A percentile compares a stretch with the other conserved stretches of the same genome.
These are phyloP conservation scores for Arachnopeziza araneosa DNA, from an alignment of 2,329 filamentous ascomycete species.

Conservation along the genomic window DNA sequence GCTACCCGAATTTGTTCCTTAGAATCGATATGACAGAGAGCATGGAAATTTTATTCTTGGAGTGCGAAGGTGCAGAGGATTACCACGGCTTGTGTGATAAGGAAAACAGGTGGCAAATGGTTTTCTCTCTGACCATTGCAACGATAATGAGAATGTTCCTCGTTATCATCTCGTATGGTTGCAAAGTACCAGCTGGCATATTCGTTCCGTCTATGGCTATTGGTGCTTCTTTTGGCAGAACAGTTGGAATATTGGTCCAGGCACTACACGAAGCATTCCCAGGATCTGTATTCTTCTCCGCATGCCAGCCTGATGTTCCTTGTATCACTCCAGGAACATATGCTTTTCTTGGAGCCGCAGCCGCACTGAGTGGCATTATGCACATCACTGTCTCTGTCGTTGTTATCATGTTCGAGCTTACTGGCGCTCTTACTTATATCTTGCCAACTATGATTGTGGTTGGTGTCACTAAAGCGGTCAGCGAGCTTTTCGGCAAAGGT, in stretches of 20 bases:
- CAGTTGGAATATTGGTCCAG: slow-evolving; percentile 92
- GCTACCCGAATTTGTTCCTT: slow-evolving; percentile 92
- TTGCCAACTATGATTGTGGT: slow-evolving; percentile 98
- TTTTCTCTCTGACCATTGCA: slow-evolving; percentile 71
- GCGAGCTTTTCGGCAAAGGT: slow-evolving; percentile 86
- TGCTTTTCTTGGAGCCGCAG: slow-evolving; percentile 87
- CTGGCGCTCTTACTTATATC: slow-evolving; percentile 94
- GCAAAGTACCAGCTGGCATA: slow-evolving; percentile 95
- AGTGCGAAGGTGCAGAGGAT: slow-evolving; percentile 84
- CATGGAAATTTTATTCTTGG: slow-evolving; percentile 95
- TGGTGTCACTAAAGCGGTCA: slow-evolving; percentile 89
- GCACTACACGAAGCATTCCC: slow-evolving; percentile 81
- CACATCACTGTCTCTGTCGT: slow-evolving; percentile 95
- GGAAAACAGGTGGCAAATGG: slow-evolving; percentile 66
- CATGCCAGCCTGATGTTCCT: slow-evolving; percentile 84
- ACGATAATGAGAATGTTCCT: slow-evolving; percentile 76
- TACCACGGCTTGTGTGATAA: slow-evolving; percentile 85
- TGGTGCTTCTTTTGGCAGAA: slow-evolving; percentile 87
- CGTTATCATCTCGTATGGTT: slow-evolving; percentile 94
- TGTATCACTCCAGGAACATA: slow-evolving; percentile 98
- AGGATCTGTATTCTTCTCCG: slow-evolving; percentile 74
- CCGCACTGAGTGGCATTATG: slow-evolving; percentile 93
- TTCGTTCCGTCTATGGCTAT: slow-evolving; percentile 98
- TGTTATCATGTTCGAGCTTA: slow-evolving; percentile 99
- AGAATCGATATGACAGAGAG: slow-evolving; percentile 98